phyloP scores from a whole-genome alignment of 352 stramenopile genomes.

The Globisporangium abappressorium region DNA sequence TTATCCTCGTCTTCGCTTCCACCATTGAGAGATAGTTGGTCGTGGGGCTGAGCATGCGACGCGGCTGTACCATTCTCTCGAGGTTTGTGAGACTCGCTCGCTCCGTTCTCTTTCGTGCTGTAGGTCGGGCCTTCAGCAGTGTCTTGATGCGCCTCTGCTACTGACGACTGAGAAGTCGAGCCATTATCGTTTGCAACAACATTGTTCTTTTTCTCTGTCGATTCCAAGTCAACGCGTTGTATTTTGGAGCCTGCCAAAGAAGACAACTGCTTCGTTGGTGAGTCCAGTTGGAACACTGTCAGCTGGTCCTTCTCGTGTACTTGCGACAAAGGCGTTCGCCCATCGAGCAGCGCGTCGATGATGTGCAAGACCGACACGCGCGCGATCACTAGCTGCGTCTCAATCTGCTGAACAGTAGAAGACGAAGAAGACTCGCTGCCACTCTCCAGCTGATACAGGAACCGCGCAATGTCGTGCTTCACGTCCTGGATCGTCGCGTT shows the following conservation, averaged over 20 bases:
- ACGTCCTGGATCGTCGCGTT: constrained; percentile 60
- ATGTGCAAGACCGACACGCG: constrained; percentile 57
- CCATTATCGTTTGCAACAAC: not conserved
- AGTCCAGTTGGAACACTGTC: constrained; percentile 67
- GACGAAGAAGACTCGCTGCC: constrained; percentile 6
- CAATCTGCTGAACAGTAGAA: constrained; percentile 19
- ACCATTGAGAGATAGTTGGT: not conserved
- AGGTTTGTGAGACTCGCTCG: not conserved
- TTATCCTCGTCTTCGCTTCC: not conserved
- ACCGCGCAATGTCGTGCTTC: constrained; percentile 48
- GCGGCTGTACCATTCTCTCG: not conserved
- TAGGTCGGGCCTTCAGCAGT: not conserved
- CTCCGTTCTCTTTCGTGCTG: constrained; percentile 16
- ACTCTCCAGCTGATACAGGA: constrained; percentile 29
- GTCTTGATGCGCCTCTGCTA: not conserved
- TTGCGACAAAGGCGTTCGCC: constrained; percentile 52
- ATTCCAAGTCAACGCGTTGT: not conserved
- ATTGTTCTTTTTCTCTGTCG: not conserved
- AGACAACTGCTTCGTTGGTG: not conserved
- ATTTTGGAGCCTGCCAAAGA: not conserved
- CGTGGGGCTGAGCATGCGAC: not conserved
- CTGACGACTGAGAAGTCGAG: not conserved
- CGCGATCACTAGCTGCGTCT: constrained; percentile 46
- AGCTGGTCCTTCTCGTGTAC: constrained; percentile 80
- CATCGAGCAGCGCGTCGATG: constrained; percentile 64